Conservation (phyloP, 2,329 filamentous ascomycete genomes). For the Colletotrichum karsti region DNA sequence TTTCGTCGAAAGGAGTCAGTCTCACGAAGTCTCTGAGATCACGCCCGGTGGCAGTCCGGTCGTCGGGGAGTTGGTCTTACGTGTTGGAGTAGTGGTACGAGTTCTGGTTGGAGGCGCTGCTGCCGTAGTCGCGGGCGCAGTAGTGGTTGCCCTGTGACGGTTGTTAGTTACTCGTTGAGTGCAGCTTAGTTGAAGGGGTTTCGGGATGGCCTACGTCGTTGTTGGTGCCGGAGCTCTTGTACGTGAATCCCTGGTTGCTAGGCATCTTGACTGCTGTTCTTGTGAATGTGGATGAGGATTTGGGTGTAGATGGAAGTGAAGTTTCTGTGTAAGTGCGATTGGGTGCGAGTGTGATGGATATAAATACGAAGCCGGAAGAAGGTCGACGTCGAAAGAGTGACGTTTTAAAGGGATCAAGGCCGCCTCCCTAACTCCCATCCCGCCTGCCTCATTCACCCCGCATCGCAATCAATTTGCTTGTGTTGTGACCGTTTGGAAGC, state of each 20-base stretch:
- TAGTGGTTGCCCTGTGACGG: conserved; percentile 70
- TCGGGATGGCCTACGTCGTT: conserved; percentile 55
- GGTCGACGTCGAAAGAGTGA: not conserved
- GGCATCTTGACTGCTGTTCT: conserved; percentile 26
- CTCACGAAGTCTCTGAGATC: not conserved
- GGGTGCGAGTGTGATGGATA: too few species aligned
- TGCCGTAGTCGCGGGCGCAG: conserved; percentile 71
- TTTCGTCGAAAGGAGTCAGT: not conserved
- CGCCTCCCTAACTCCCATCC: too few species aligned
- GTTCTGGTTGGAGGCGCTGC: conserved; percentile 62
- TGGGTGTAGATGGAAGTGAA: not conserved
- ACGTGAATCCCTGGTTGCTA: conserved; percentile 42
- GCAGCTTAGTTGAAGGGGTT: too few species aligned
- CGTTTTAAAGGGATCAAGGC: not conserved
- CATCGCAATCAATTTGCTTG: not conserved
- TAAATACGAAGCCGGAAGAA: fast-evolving
- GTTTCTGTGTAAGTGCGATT: too few species aligned
- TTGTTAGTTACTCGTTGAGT: not conserved
- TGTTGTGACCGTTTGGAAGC: too few species aligned
- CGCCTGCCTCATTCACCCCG: too few species aligned
- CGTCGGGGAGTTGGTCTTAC: conserved; percentile 44
- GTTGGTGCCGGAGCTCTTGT: conserved; percentile 68
- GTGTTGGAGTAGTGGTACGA: conserved; percentile 74
- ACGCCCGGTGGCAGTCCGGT: too few species aligned
- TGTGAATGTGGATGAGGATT: not conserved